Percentiles rank a stretch among this genome's conserved stretches.
These are phyloP conservation scores for Diphasiastrum complanatum DNA, from an alignment of 83 land plant species.

Conservation along the genomic window DNA sequence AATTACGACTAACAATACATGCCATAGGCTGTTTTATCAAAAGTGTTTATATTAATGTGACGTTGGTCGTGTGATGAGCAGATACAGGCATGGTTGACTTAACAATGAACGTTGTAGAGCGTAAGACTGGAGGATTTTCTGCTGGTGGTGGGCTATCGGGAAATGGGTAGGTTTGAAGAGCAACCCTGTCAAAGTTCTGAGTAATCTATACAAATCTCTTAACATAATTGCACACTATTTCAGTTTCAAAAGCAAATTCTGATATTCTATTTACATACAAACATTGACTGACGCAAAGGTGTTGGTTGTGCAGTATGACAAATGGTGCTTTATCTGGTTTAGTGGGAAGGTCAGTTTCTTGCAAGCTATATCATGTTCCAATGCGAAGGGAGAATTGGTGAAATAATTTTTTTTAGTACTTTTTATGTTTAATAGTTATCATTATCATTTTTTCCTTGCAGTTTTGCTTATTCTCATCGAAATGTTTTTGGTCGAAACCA, in stretches of 20 bases:
- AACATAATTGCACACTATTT: too few species aligned
- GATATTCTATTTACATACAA: constrained; percentile 10
- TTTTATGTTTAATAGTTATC: too few species aligned
- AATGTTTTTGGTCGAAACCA: constrained; percentile 94
- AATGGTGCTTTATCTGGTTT: constrained; percentile 87
- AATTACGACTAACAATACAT: too few species aligned
- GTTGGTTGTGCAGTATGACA: constrained; percentile 78
- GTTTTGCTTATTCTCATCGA: constrained; percentile 93
- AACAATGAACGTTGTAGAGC: constrained; percentile 92
- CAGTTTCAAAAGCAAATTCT: too few species aligned
- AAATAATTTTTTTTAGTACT: too few species aligned
- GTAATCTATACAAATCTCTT: too few species aligned
- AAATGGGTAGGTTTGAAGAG: constrained; percentile 90
- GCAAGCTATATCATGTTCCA: too few species aligned
- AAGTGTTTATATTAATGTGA: too few species aligned
- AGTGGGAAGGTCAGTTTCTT: constrained; percentile 77
- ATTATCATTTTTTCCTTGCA: constrained; percentile 35
- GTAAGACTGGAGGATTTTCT: constrained; percentile 85
- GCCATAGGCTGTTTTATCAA: too few species aligned
- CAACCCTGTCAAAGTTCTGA: not conserved
- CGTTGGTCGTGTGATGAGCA: too few species aligned
- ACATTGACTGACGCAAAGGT: too few species aligned
- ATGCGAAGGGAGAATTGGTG: too few species aligned
- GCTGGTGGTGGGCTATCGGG: constrained; percentile 97
- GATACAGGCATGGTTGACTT: constrained; percentile 87